Evolutionary conservation across 345 rosid species (phyloP).

Genomic region (Noccaea bulbosa): DNA sequence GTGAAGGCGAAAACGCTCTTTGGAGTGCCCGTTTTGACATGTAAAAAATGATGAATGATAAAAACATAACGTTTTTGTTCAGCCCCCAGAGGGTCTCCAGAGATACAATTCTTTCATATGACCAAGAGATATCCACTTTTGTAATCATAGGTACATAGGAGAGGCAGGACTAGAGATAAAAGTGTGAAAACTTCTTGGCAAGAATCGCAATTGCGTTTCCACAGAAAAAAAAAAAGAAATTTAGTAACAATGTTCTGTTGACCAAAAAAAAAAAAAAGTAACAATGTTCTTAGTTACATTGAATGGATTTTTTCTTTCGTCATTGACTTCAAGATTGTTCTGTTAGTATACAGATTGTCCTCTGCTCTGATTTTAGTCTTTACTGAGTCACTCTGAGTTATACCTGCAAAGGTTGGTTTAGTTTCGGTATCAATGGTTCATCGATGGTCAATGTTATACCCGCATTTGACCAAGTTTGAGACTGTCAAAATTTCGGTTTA

Average conservation of each 20-base stretch:
- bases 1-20: slow-evolving; percentile 88
- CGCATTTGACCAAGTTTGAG: slow-evolving; percentile 5
- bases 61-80: slow-evolving; percentile 10
- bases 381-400: neutral
- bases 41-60: neutral
- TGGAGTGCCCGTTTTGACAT: slow-evolving; percentile 77
- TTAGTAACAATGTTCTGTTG: too few relatives aligned
- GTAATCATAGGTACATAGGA: slow-evolving; percentile 37
- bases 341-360: too few relatives aligned
- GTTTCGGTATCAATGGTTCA: neutral
- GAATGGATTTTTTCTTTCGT: too few relatives aligned
- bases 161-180: slow-evolving; percentile 16
- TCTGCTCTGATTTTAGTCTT: too few relatives aligned
- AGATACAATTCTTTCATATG: slow-evolving; percentile 11
- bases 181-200: slow-evolving; percentile 21
- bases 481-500: slow-evolving; percentile 12
- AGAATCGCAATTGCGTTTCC: slow-evolving; percentile 23
- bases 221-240: neutral
- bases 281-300: neutral
- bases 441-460: slow-evolving; percentile 10
- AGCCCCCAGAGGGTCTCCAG: slow-evolving; percentile 12
- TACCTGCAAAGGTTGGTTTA: slow-evolving; percentile 1
- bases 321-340: too few relatives aligned
- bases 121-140: slow-evolving; percentile 34
- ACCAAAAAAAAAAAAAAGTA: too few relatives aligned